These are phyloP conservation scores for Aechmea fasciata DNA, from an alignment of 176 grass and related monocot species.

Conservation along the genomic window DNA sequence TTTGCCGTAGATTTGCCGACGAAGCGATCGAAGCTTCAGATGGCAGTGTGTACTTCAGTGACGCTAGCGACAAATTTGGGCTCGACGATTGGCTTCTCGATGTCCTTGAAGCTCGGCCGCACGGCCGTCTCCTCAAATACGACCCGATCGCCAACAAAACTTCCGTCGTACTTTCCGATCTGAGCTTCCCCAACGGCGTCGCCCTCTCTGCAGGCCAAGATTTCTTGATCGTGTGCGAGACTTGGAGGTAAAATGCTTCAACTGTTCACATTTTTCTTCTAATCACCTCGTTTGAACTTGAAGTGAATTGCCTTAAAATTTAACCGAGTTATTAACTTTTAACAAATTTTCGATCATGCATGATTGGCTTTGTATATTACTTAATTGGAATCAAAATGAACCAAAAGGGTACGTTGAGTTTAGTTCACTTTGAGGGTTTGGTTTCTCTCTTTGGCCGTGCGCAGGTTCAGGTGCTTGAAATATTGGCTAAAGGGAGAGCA, in stretches of 20 bases:
- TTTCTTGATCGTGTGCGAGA: constrained; percentile 69
- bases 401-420: neutral
- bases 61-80: constrained; percentile 44
- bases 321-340: neutral
- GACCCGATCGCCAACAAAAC: constrained; percentile 35
- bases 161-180: constrained; percentile 27
- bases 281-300: neutral
- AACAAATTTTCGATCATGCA: no score
- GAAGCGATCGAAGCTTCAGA: constrained; percentile 49
- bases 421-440: neutral
- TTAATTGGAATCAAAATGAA: no score
- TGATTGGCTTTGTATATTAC: no score
- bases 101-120: constrained; percentile 29
- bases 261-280: neutral
- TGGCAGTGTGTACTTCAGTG: constrained; percentile 71
- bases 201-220: constrained; percentile 36
- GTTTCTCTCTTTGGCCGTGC: neutral
- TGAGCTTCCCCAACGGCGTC: constrained; percentile 71
- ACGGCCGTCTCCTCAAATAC: constrained; percentile 73
- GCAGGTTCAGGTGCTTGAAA: constrained; percentile 48
- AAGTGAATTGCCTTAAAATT: neutral
- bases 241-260: constrained; percentile 10
- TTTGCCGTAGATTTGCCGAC: constrained; percentile 33
- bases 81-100: constrained; percentile 37
- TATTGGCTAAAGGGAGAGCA: constrained; percentile 66